Base-by-base conservation (phyloP, 768 basidiomycete genomes). In the Obba rivulosa region DNA sequence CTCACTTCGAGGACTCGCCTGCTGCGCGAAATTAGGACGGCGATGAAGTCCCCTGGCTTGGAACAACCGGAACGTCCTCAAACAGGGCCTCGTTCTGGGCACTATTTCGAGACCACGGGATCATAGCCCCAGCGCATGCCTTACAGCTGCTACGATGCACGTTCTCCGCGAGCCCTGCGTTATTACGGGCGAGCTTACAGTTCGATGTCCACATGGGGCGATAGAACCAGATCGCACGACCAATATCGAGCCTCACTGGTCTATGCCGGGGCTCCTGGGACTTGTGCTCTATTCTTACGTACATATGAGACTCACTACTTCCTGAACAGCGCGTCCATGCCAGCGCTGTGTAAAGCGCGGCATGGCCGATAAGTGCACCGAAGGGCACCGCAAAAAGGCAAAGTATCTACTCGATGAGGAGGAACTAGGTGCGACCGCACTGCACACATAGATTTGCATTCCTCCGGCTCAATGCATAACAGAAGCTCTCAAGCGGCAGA, bases 381-480 rank as follows among this genome's bases (percentile, higher is more conserved):
- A 99, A 62, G 96, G 96, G 1, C 87, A 88, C 54, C 81, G 96
- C 59, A 99, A 99, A 69, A 97, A 97, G 69, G 95, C 96, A 9
- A 97, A 98, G 62, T 99, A 98, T 66, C 79, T 99, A 14, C 73
- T 95, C 48, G 92, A 95, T 65, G 91, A 94, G 36, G 88, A 90
- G 40, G 94, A 98, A 64, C 83, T 94, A 48, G 87, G 92, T 90
- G 63, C 49, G 75, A 67, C 52, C 11, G 17, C 28, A 18, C 20
- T 43, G 40, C 34, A 16, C 31, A 11, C 22, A n/a, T 41, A 23
- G 28, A 36, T 23, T 10, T 20, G 24, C 18, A 16, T 25, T 20
- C 73, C 58, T 66, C 65, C n/a, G 61, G 69, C 50, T 54, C 45
- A 49, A 34, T 35, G 65, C 60, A 28, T 35, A 34, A 18, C 62